A percentile compares a stretch with the other conserved stretches of the same genome.
These are phyloP conservation scores for Phytophthora rubi DNA, from an alignment of 352 stramenopile species.

Conservation along the genomic window DNA sequence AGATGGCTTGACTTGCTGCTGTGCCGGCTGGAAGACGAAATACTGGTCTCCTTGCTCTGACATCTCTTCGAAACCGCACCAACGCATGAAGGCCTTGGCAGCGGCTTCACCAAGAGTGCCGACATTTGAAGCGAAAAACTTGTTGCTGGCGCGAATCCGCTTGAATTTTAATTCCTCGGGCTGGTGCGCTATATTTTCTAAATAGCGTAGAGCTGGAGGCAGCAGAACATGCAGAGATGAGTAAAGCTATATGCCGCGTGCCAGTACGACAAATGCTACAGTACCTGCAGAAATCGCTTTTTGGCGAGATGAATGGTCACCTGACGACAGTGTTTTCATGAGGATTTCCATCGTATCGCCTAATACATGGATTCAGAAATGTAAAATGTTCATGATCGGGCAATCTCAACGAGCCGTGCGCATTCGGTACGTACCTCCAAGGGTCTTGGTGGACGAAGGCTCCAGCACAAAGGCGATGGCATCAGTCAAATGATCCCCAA, in stretches of 20 bases:
- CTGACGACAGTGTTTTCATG: conserved; percentile 16
- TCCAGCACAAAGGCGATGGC: conserved; percentile 55
- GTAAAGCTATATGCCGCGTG: not conserved
- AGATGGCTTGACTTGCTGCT: conserved; percentile 4
- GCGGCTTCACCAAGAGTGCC: conserved; percentile 29
- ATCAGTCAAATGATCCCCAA: conserved; percentile 76
- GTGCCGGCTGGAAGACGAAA: conserved; percentile 43
- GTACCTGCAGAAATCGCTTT: conserved; percentile 49
- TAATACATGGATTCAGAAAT: conserved; percentile 13
- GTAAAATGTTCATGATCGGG: not conserved
- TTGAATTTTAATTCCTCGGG: conserved; percentile 71
- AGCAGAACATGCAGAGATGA: not conserved
- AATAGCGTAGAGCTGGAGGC: conserved; percentile 59
- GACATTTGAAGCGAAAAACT: conserved; percentile 69
- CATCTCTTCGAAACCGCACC: conserved; percentile 60
- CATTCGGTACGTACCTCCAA: conserved; percentile 30
- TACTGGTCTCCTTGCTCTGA: conserved; percentile 43
- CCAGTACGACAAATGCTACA: not conserved
- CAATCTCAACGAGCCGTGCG: not conserved
- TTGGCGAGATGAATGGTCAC: conserved; percentile 21
- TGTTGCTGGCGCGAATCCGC: conserved; percentile 75
- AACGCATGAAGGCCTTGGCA: conserved; percentile 41
- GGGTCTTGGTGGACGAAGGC: conserved; percentile 10
- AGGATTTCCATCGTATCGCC: conserved; percentile 35
- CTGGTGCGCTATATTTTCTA: conserved; percentile 67